These are phyloP conservation scores for Quercus dentata DNA, from an alignment of 306 rosid species.

Conservation along the genomic window DNA sequence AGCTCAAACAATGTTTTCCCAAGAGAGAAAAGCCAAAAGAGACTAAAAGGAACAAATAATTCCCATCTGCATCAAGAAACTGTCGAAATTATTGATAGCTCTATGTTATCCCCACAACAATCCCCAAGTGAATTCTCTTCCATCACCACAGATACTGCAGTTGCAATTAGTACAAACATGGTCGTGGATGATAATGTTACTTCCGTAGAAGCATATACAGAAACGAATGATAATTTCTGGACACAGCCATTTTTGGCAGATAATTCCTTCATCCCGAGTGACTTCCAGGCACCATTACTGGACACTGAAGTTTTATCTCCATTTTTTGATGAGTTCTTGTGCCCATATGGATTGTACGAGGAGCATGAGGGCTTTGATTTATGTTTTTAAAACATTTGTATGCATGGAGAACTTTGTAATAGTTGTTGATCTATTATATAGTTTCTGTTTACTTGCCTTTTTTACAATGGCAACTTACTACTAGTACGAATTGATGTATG, in stretches of 20 bases:
- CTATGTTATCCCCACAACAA: background rate
- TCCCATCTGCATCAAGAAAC: background rate
- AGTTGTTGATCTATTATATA: background rate
- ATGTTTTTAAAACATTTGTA: background rate
- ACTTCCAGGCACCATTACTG: background rate
- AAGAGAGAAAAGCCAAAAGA: background rate
- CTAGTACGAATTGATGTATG: too few relatives aligned
- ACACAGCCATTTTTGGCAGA: constrained; percentile 38
- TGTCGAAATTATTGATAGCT: background rate
- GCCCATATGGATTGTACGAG: background rate
- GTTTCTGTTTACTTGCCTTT: too few relatives aligned
- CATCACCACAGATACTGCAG: background rate
- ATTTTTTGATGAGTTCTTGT: constrained; percentile 21
- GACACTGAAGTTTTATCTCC: constrained; percentile 22
- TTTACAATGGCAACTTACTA: too few relatives aligned
- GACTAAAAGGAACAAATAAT: background rate
- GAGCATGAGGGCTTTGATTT: background rate
- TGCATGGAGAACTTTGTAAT: background rate
- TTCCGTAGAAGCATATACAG: constrained; percentile 8
- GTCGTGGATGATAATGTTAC: background rate
- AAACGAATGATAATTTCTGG: constrained; percentile 36
- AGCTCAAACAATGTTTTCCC: constrained; percentile 2
- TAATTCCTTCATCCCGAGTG: constrained; percentile 12
- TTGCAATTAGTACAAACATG: background rate
- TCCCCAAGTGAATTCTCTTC: constrained; percentile 20